Evolutionary conservation across 768 basidiomycete species (phyloP).

Genomic region (Leccinum rimulosum): DNA sequence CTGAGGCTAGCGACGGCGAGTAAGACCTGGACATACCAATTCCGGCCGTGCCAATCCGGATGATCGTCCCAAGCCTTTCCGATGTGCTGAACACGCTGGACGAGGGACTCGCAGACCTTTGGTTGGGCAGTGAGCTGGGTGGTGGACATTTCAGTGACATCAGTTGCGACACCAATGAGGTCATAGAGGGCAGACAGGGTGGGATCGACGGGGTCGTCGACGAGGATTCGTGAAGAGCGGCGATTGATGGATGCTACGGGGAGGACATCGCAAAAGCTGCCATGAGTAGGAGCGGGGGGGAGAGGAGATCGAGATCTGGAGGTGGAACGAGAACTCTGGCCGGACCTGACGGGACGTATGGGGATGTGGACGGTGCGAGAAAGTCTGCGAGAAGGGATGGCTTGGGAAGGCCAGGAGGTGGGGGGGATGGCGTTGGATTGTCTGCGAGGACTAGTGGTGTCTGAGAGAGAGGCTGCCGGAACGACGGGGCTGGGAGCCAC

Average conservation of each 20-base stretch:
- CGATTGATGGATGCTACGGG: conserved; percentile 51
- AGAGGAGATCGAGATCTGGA: conserved; percentile 94
- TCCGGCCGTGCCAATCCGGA: conserved; percentile 95
- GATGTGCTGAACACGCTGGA: conserved; percentile 87
- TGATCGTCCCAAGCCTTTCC: conserved; percentile 97
- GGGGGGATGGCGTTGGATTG: conserved; percentile 47
- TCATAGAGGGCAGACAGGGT: conserved; percentile 90
- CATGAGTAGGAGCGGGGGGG: conserved; percentile 63
- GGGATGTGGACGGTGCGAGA: conserved; percentile 83
- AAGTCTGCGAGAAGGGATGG: conserved; percentile 73
- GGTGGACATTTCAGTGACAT: conserved; percentile 87
- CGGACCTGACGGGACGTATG: conserved; percentile 61
- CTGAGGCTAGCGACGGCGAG: conserved; percentile 94
- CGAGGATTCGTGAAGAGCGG: conserved; percentile 76
- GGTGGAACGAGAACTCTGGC: conserved; percentile 87
- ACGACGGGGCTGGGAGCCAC: conserved; percentile 60
- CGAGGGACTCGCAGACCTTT: conserved; percentile 80
- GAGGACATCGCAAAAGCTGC: conserved; percentile 60
- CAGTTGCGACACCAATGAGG: conserved; percentile 89
- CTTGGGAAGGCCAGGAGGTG: conserved; percentile 54
- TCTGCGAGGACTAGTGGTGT: conserved; percentile 65
- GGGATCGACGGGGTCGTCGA: conserved; percentile 84
- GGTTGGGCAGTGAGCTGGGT: conserved; percentile 82
- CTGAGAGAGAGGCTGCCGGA: conserved; percentile 59
- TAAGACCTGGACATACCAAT: conserved; percentile 97